phyloP scores from a whole-genome alignment of 2,329 filamentous ascomycete genomes.

The Neurospora crassa region DNA sequence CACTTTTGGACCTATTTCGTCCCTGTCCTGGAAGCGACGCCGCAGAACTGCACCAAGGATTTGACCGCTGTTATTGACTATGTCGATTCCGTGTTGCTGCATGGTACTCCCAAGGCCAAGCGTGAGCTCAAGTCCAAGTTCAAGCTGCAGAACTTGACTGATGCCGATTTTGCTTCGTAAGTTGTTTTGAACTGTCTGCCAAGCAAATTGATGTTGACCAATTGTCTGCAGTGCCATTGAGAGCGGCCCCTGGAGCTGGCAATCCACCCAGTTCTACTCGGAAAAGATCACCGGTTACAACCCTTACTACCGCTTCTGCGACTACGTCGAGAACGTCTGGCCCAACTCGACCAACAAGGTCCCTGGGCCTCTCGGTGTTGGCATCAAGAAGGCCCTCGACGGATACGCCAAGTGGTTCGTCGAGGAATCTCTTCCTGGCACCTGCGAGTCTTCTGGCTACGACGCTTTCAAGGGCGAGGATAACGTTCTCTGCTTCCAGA shows the following conservation, averaged over 20 bases:
- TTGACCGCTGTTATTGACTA: constrained; percentile 40
- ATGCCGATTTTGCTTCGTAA: constrained; percentile 33
- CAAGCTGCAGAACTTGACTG: constrained; percentile 33
- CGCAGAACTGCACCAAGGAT: constrained; percentile 46
- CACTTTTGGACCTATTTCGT: constrained; percentile 48
- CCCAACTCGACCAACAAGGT: constrained; percentile 32
- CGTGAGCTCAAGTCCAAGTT: constrained; percentile 40
- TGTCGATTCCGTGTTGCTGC: constrained; percentile 36
- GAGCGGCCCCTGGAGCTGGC: constrained; percentile 47
- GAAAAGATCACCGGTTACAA: constrained; percentile 37
- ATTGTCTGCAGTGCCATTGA: constrained; percentile 11
- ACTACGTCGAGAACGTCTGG: constrained; percentile 36
- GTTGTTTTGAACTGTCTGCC: constrained; percentile 19
- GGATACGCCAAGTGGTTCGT: constrained; percentile 42
- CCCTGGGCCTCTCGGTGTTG: constrained; percentile 40
- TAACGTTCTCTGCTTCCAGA: constrained; percentile 37
- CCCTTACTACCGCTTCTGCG: constrained; percentile 40
- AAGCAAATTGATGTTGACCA: not conserved
- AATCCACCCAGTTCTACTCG: constrained; percentile 24
- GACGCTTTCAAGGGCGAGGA: constrained; percentile 33
- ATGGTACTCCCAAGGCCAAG: constrained; percentile 29
- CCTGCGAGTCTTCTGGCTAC: constrained; percentile 30
- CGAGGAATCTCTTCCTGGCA: constrained; percentile 30
- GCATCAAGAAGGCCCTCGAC: constrained; percentile 38
- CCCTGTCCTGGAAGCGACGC: constrained; percentile 43